Evolutionary conservation across 2,329 filamentous ascomycete species (phyloP).

Genomic region (Colletotrichum sp.): DNA sequence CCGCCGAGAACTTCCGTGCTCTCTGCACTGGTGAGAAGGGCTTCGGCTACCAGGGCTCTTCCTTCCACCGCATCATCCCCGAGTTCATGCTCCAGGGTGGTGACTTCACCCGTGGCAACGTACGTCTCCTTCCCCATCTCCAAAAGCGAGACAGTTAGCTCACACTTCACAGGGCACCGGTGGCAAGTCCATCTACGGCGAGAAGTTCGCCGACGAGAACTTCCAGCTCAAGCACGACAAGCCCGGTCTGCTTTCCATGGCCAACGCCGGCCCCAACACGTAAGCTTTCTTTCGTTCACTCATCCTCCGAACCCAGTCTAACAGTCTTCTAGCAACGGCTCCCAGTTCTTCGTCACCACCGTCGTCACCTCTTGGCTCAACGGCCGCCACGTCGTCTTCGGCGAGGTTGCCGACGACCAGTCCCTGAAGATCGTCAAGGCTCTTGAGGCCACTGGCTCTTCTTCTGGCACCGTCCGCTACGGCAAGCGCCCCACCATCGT

Average conservation of each 20-base stretch:
- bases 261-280: slow-evolving; percentile 95
- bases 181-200: slow-evolving; percentile 93
- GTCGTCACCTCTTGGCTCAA: slow-evolving; percentile 87
- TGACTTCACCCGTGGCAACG: slow-evolving; percentile 92
- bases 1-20: slow-evolving; percentile 81
- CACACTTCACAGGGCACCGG: slow-evolving; percentile 72
- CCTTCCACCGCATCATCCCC: slow-evolving; percentile 93
- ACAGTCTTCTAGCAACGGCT: slow-evolving; percentile 79
- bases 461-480: slow-evolving; percentile 61
- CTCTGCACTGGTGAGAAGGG: slow-evolving; percentile 84
- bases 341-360: slow-evolving; percentile 97
- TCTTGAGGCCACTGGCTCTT: slow-evolving; percentile 64
- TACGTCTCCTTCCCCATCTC: slow-evolving; percentile 50
- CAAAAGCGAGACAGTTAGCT: slow-evolving; percentile 12
- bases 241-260: slow-evolving; percentile 89
- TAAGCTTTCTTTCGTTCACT: slow-evolving; percentile 40
- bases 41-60: slow-evolving; percentile 81
- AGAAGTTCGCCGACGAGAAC: slow-evolving; percentile 96
- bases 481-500: slow-evolving; percentile 63
- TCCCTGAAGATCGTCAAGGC: slow-evolving; percentile 62
- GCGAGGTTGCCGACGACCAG: slow-evolving; percentile 65
- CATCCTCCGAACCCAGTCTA: neutral
- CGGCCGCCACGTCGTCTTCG: slow-evolving; percentile 85
- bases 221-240: slow-evolving; percentile 76
- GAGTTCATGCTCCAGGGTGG: slow-evolving; percentile 96